Base-by-base conservation (phyloP, 371 early-diverging fungal species). In the Rhizopus stolonifer region DNA sequence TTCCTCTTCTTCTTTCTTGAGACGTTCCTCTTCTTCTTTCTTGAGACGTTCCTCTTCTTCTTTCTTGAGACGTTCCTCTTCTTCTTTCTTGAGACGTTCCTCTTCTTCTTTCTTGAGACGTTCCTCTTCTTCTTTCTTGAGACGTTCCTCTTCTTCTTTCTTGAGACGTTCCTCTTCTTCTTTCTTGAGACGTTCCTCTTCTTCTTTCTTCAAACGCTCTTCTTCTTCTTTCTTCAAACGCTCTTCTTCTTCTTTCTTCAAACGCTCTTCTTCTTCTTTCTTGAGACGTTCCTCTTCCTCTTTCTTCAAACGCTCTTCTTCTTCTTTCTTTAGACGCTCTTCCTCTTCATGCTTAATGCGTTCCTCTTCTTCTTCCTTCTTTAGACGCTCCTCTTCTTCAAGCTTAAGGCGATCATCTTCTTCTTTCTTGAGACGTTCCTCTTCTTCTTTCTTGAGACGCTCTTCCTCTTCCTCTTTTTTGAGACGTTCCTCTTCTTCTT, bases 271-370 rank as follows among this genome's bases (percentile, higher is more conserved):
- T 22, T 43, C 46, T 29, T 29, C 31, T 10, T 10, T 29, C 31
- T n/a, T n/a, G n/a, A n/a, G n/a, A n/a, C n/a, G n/a, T n/a, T n/a
- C n/a, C n/a, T n/a, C n/a, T n/a, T n/a, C n/a, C n/a, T n/a, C n/a
- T n/a, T n/a, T n/a, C n/a, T n/a, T n/a, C n/a, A n/a, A 38, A 3
- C 42, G 34, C 23, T 56, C 56, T 18, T 56, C 43, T 14, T 54
- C 47, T 5, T 52, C 26, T 33, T 51, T 17, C n/a, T n/a, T 19
- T 1, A 21, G 4, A 24, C 11, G 46, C 3, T 54, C 55, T 2
- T 51, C 24, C 31, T 50, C 31, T 22, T 19, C 22, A 4, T 42
- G 15, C 9, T 43, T 43, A 4, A 17, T 32, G 33, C 1, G 33
- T 17, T 25, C 31, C 29, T 46, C 51, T 46, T 50, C 46, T 19